These are phyloP conservation scores for Gryganskiella cystojenkinii DNA, from an alignment of 192 early-diverging fungal genomes.

Conservation along the genomic window DNA sequence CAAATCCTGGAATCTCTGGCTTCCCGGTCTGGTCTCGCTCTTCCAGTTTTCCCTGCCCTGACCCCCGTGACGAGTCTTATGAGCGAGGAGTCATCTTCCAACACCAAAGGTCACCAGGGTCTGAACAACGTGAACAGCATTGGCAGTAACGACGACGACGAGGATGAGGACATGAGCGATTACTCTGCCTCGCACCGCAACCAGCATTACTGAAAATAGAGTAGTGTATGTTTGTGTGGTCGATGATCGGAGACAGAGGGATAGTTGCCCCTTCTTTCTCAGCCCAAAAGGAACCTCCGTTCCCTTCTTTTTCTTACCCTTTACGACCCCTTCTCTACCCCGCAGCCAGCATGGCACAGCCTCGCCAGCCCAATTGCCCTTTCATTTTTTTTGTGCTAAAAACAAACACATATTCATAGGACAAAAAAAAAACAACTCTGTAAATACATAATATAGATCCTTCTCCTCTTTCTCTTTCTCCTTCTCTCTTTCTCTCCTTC, in stretches of 20 bases:
- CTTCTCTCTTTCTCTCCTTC: background rate
- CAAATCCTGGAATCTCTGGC: slow-evolving; percentile 35
- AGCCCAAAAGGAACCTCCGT: background rate
- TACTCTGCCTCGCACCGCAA: slow-evolving; percentile 2
- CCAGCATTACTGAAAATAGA: too few relatives aligned
- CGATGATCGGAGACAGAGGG: too few relatives aligned
- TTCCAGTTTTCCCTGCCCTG: slow-evolving; percentile 30
- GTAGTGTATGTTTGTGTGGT: too few relatives aligned
- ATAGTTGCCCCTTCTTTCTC: background rate
- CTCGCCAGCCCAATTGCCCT: background rate
- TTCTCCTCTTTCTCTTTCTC: background rate
- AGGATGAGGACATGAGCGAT: slow-evolving; percentile 46
- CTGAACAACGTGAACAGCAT: slow-evolving; percentile 2
- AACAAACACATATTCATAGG: background rate
- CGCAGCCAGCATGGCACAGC: background rate
- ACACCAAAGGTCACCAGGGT: background rate
- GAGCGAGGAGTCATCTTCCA: background rate
- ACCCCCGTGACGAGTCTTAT: background rate
- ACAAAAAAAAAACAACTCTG: background rate
- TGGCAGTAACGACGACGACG: slow-evolving; percentile 38
- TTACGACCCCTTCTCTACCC: background rate
- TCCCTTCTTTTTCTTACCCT: background rate
- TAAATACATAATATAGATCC: background rate
- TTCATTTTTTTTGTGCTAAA: slow-evolving; percentile 15
- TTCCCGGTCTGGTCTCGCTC: slow-evolving; percentile 12